These are phyloP conservation scores for Boletus fagicola DNA, from an alignment of 768 basidiomycete genomes.

Conservation along the genomic window DNA sequence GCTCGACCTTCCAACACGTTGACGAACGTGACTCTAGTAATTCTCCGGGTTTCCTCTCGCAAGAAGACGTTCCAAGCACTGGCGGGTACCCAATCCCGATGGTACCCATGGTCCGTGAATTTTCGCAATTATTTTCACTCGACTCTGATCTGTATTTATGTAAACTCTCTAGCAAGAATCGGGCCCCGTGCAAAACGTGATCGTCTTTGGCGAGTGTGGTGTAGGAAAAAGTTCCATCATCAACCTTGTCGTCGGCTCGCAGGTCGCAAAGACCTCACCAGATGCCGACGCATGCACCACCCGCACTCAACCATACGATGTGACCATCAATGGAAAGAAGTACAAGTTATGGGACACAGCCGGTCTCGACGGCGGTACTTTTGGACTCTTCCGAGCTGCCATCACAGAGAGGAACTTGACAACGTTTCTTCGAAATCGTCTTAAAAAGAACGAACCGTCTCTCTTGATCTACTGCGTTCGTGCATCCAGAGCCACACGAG, in stretches of 20 bases:
- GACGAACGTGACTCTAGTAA: not conserved
- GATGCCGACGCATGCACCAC: slow-evolving; percentile 39
- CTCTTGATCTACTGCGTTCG: slow-evolving; percentile 44
- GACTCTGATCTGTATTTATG: not conserved
- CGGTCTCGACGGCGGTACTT: slow-evolving; percentile 36
- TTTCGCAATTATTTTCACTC: not conserved
- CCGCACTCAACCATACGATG: slow-evolving; percentile 24
- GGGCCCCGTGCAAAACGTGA: slow-evolving; percentile 29
- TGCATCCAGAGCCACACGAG: slow-evolving; percentile 39
- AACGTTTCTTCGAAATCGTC: slow-evolving; percentile 31
- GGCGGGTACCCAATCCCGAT: not conserved
- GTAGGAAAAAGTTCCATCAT: slow-evolving; percentile 44
- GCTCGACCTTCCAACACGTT: not conserved
- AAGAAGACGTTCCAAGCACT: not conserved
- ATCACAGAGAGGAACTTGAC: slow-evolving; percentile 29
- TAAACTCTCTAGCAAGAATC: slow-evolving; percentile 4
- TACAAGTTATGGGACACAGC: slow-evolving; percentile 35
- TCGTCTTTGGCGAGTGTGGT: slow-evolving; percentile 47
- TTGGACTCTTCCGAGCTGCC: slow-evolving; percentile 24
- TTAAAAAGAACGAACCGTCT: slow-evolving; percentile 35
- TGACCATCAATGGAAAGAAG: slow-evolving; percentile 16
- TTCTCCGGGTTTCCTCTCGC: not conserved
- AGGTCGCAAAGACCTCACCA: slow-evolving; percentile 32
- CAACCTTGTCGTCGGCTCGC: slow-evolving; percentile 37
- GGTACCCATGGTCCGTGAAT: slow-evolving; percentile 15